Evolutionary conservation across 2,329 filamentous ascomycete species (phyloP).

Genomic region (Apiospora aurea): DNA sequence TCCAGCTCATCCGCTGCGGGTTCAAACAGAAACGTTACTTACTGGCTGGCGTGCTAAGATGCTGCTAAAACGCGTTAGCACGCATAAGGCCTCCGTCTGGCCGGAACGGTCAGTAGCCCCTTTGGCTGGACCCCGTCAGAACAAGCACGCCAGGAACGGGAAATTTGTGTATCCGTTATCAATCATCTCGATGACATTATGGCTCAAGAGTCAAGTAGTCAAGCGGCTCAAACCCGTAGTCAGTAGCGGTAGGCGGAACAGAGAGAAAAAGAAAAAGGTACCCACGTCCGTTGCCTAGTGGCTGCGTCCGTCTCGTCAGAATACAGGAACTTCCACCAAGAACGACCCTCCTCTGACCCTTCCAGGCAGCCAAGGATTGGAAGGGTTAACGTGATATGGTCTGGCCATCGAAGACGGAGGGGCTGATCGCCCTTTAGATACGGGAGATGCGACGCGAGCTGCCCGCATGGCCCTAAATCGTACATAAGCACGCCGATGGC

Average conservation of each 20-base stretch:
- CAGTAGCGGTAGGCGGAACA: not conserved
- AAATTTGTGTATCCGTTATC: constrained; percentile 3
- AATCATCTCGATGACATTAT: not conserved
- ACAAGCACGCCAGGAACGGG: not conserved
- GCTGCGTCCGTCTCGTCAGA: not conserved
- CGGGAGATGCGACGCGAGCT: not conserved
- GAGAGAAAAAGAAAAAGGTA: not conserved
- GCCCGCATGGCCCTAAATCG: not conserved
- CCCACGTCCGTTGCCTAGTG: constrained; percentile 10
- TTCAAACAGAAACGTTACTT: constrained; percentile 6
- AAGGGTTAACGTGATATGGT: not conserved
- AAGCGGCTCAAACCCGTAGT: not conserved
- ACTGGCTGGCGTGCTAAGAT: not conserved
- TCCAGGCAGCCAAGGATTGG: not conserved
- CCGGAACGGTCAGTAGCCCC: not conserved
- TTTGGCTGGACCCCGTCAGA: constrained; percentile 8
- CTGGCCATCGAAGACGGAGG: constrained; percentile 12
- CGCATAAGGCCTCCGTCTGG: not conserved
- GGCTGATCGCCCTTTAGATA: constrained; percentile 18
- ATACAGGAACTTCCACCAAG: not conserved
- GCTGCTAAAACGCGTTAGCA: not conserved
- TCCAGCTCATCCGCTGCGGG: not conserved
- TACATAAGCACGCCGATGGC: constrained; percentile 9
- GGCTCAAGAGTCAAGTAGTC: not conserved
- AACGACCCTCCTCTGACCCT: too few relatives aligned